phyloP scores from a whole-genome alignment of 768 basidiomycete genomes.

The Macrolepiota fuliginosa region DNA sequence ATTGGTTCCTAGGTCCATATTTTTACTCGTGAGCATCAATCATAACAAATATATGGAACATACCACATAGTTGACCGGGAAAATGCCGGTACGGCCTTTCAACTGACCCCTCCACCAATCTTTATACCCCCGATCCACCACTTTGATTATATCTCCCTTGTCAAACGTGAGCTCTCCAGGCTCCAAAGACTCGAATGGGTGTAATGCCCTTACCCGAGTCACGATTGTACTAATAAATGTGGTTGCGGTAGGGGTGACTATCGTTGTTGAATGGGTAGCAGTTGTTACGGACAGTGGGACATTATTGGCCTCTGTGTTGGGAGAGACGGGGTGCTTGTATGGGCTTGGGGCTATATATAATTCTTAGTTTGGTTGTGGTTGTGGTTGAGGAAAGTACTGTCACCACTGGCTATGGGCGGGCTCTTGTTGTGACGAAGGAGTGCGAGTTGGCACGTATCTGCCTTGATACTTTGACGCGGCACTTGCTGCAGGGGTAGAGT shows the following conservation, averaged over 20 bases:
- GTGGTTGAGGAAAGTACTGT: conserved; percentile 15
- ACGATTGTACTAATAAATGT: conserved; percentile 40
- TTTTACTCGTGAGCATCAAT: background rate
- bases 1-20: conserved; percentile 76
- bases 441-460: conserved; percentile 59
- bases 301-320: background rate
- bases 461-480: conserved; percentile 39
- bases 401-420: conserved; percentile 16
- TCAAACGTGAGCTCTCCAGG: conserved; percentile 90
- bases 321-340: background rate
- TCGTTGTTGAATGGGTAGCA: conserved; percentile 11
- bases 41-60: conserved; percentile 26
- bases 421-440: conserved; percentile 32
- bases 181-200: conserved; percentile 85
- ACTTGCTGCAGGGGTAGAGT: conserved; percentile 19
- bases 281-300: conserved; percentile 17
- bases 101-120: conserved; percentile 98
- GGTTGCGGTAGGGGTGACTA: conserved; percentile 17
- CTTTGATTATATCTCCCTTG: conserved; percentile 91
- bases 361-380: conserved; percentile 12
- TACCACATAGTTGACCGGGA: conserved; percentile 96
- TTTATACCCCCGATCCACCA: conserved; percentile 89
- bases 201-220: conserved; percentile 85
- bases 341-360: background rate
- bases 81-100: conserved; percentile 88